A percentile compares a stretch with the other conserved stretches of the same genome.
Evolutionary conservation across 768 basidiomycete species (phyloP).

Genomic region (Tylopilus felleus): DNA sequence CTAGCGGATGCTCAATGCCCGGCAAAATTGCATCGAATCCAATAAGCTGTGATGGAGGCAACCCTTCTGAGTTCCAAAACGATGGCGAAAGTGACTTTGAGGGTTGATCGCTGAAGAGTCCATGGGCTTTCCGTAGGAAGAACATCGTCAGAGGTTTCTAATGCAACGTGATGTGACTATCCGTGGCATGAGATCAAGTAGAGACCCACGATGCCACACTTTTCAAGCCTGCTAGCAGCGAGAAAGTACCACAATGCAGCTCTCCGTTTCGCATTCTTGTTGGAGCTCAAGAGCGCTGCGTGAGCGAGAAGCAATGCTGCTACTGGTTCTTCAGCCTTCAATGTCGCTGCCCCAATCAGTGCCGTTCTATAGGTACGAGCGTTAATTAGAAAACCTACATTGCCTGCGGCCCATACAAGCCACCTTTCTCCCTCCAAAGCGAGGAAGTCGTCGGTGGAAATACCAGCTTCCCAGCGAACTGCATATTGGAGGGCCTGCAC

Average conservation of each 20-base stretch:
- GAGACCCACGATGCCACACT: conserved; percentile 72
- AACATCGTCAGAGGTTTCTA: conserved; percentile 87
- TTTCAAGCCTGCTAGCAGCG: conserved; percentile 76
- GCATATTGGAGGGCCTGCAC: conserved; percentile 65
- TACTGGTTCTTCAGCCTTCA: conserved; percentile 79
- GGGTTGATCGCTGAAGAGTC: conserved; percentile 50
- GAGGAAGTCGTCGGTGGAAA: conserved; percentile 56
- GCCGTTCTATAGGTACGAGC: conserved; percentile 3
- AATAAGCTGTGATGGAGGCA: conserved; percentile 33
- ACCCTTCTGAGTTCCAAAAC: conserved; percentile 74
- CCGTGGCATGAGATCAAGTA: conserved; percentile 3
- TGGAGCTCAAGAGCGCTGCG: conserved; percentile 66
- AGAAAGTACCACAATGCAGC: conserved; percentile 78
- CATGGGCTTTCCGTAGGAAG: conserved; percentile 70
- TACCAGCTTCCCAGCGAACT: conserved; percentile 74
- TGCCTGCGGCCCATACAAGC: conserved; percentile 82
- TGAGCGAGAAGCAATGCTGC: conserved; percentile 78
- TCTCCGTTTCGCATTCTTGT: conserved; percentile 53
- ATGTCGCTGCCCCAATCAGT: conserved; percentile 27
- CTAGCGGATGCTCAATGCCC: conserved; percentile 77
- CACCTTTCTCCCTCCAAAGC: conserved; percentile 76
- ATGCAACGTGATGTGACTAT: conserved; percentile 1
- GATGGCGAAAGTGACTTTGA: conserved; percentile 68
- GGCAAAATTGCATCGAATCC: conserved; percentile 64
- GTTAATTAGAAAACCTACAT: conserved; percentile 47